Evolutionary conservation across 2,329 filamentous ascomycete genomes (phyloP).

Genomic region (Pleoardoris graminearum): DNA sequence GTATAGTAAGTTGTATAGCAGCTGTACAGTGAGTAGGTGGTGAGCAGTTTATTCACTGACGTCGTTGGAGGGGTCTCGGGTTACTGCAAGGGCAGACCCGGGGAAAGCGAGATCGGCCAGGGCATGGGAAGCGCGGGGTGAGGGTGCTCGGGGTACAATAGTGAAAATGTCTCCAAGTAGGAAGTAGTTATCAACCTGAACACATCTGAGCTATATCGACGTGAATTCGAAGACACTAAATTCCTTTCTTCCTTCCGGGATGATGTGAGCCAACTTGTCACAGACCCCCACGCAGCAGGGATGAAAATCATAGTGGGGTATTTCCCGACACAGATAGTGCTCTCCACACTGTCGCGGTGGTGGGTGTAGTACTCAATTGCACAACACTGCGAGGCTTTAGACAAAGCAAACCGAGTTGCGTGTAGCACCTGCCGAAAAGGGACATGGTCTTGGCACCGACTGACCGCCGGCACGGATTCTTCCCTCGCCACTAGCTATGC

Average conservation of each 20-base stretch:
- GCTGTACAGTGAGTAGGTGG: too few species aligned
- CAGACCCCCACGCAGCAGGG: background rate
- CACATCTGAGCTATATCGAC: background rate
- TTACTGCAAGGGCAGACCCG: slow-evolving; percentile 26
- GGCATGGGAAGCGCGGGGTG: slow-evolving; percentile 1
- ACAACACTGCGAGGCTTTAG: too few species aligned
- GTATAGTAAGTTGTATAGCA: too few species aligned
- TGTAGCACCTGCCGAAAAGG: background rate
- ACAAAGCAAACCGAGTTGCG: background rate
- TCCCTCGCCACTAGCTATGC: slow-evolving; percentile 23
- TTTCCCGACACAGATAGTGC: background rate
- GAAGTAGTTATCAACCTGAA: background rate
- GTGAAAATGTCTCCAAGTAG: background rate
- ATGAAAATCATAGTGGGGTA: background rate
- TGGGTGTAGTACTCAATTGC: too few species aligned
- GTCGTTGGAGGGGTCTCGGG: slow-evolving; percentile 5
- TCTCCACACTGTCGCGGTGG: background rate
- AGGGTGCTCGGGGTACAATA: slow-evolving; percentile 1
- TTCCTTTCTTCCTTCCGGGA: too few species aligned
- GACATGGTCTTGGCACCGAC: slow-evolving; percentile 15
- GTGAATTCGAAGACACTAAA: too few species aligned
- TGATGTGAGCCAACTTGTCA: too few species aligned
- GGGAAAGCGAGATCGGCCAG: slow-evolving; percentile 15
- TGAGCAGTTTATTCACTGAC: too few species aligned
- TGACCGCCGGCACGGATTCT: slow-evolving; percentile 13